Conservation (phyloP, 768 basidiomycete species). For the Ramaria rubella region DNA sequence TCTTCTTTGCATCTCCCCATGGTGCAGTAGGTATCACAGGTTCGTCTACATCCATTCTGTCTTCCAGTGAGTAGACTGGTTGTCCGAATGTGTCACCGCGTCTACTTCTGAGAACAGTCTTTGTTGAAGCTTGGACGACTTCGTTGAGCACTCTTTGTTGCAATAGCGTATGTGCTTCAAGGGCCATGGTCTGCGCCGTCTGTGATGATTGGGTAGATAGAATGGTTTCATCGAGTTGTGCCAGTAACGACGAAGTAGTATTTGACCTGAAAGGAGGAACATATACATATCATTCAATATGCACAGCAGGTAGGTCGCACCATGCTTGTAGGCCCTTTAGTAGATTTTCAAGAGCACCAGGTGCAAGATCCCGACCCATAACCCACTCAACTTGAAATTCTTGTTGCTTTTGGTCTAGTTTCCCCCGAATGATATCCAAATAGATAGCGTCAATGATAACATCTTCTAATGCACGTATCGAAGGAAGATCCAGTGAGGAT, state of each 20-base stretch:
- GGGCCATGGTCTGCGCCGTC: slow-evolving; percentile 37
- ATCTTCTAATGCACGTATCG: slow-evolving; percentile 87
- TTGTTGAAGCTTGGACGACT: slow-evolving; percentile 49
- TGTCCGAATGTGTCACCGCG: slow-evolving; percentile 16
- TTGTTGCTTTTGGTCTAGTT: slow-evolving; percentile 87
- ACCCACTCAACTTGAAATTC: slow-evolving; percentile 90
- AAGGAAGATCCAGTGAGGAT: slow-evolving; percentile 62
- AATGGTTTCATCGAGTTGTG: slow-evolving; percentile 55
- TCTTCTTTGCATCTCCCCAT: slow-evolving; percentile 7
- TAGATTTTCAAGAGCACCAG: slow-evolving; percentile 55
- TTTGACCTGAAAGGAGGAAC: slow-evolving; percentile 15
- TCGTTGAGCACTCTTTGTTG: slow-evolving; percentile 57
- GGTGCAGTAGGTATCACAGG: slow-evolving; percentile 15
- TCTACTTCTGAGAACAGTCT: slow-evolving; percentile 23
- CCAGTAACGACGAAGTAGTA: slow-evolving; percentile 63
- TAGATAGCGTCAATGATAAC: slow-evolving; percentile 97
- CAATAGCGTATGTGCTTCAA: slow-evolving; percentile 50
- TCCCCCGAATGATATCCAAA: slow-evolving; percentile 80
- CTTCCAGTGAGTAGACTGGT: slow-evolving; percentile 16
- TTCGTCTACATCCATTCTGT: slow-evolving; percentile 66
- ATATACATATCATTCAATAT: background rate
- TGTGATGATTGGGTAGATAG: slow-evolving; percentile 50
- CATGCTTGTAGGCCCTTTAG: slow-evolving; percentile 60
- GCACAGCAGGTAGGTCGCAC: slow-evolving; percentile 38
- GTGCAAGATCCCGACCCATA: slow-evolving; percentile 87